Evolutionary conservation across 345 rosid genomes (phyloP).

Genomic region (Zanthoxylum bungeanum): DNA sequence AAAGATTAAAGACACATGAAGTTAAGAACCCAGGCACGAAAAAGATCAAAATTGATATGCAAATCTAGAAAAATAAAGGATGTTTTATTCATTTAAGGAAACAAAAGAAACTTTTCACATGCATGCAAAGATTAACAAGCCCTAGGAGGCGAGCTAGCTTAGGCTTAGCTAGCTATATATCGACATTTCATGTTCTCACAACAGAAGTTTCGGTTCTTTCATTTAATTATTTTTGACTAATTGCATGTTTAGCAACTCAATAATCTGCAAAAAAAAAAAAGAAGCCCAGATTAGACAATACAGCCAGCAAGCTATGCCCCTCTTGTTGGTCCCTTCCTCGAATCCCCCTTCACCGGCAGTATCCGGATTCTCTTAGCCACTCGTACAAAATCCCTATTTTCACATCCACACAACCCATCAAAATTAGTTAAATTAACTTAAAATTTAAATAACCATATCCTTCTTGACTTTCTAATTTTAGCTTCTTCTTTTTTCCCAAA

Average conservation of each 20-base stretch:
- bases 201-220: slow-evolving; percentile 2
- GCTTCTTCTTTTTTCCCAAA: too few relatives aligned
- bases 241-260: neutral
- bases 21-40: neutral
- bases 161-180: neutral
- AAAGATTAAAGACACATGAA: neutral
- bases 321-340: slow-evolving; percentile 41
- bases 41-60: neutral
- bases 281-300: neutral
- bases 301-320: slow-evolving; percentile 22
- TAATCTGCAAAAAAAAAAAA: neutral
- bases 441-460: too few relatives aligned
- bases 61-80: neutral
- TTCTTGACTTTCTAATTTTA: too few relatives aligned
- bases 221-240: neutral
- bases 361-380: slow-evolving; percentile 91
- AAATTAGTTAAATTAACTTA: too few relatives aligned
- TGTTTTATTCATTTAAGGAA: neutral
- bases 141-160: neutral
- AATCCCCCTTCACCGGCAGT: slow-evolving; percentile 62
- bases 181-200: neutral
- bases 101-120: slow-evolving; percentile 1
- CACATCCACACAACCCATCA: neutral
- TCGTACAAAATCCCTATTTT: slow-evolving; percentile 74
- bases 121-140: neutral